Base-by-base conservation (phyloP, 768 basidiomycete species). In the Mrakia gelida region DNA sequence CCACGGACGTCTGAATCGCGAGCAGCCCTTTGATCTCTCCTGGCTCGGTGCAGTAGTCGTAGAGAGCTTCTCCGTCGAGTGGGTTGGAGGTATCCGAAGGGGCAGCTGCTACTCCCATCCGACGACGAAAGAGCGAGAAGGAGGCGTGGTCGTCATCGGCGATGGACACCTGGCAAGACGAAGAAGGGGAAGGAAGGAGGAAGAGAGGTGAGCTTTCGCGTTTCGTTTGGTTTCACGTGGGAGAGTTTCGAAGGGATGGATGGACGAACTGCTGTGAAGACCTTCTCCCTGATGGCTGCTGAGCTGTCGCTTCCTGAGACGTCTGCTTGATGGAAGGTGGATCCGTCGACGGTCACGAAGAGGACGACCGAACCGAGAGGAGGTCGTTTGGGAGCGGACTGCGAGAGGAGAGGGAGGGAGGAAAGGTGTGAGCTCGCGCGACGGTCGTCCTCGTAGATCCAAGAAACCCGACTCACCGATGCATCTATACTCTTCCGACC, bases 1-100 rank as follows among this genome's bases (percentile, higher is more conserved):
- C 67, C n/a, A 81, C 80, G 21, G 81, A 77, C 21, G 80, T 83
- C 82, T 90, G 89, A 61, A 90, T 90, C 38, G 95, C 90, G 76
- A 95, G 87, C 79, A 97, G 91, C 84, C 95, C 95, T 82, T 96
- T 89, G 30, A 89, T 88, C 84, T 97, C 94, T 54, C 92, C 93
- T 11, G 88, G 85, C 61, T 90, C 87, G 75, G 87, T 86, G 83
- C 93, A 94, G 52, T 95, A 87, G 26, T 88, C 87, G 81, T 92
- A 88, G 9, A 98, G 86, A 79, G 86, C 87, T 41, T 93, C 91
- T 79, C 91, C 89, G 18, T 88, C 85, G 45, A 97, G 85, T 10
- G 94, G 89, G 21, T 90, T 90, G 6, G 92, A 90, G 63, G 91
- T 88, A 26, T 91, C 91, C 80, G 87, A 34, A 1, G 41, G 67